Evolutionary conservation across 345 rosid genomes (phyloP).

Genomic region (Citrus inodora): DNA sequence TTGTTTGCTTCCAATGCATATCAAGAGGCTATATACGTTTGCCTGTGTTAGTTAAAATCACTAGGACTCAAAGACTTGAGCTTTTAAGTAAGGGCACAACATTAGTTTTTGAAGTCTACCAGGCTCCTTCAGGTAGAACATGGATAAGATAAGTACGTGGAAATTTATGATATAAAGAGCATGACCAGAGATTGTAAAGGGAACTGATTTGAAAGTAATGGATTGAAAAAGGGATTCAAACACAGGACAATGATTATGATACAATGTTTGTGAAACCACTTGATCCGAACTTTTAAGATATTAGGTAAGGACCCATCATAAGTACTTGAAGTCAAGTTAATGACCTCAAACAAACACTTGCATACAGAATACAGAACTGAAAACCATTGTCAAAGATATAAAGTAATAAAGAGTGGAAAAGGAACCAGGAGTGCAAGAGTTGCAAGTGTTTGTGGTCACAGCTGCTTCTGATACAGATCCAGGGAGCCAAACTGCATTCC

Average conservation of each 20-base stretch:
- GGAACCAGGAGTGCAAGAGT: conserved; percentile 77
- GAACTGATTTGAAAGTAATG: background rate
- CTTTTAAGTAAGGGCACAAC: background rate
- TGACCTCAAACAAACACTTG: background rate
- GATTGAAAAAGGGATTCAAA: background rate
- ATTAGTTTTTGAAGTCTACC: background rate
- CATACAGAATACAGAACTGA: background rate
- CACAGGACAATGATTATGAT: background rate
- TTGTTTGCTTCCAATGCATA: background rate
- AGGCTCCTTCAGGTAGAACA: background rate
- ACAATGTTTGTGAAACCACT: background rate
- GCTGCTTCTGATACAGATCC: conserved; percentile 84
- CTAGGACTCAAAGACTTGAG: background rate
- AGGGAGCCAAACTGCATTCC: conserved; percentile 97
- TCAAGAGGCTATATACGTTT: background rate
- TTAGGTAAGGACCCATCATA: background rate
- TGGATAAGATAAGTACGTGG: background rate
- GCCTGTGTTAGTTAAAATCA: background rate
- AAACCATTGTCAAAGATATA: conserved; percentile 1
- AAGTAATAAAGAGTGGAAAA: background rate
- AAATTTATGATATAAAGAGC: background rate
- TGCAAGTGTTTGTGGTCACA: conserved; percentile 71
- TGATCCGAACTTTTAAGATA: background rate
- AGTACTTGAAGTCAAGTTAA: background rate
- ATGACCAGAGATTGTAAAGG: background rate